These are phyloP conservation scores for Pseudopediastrum boryanum DNA, from an alignment of 139 green algal genomes.

Conservation along the genomic window DNA sequence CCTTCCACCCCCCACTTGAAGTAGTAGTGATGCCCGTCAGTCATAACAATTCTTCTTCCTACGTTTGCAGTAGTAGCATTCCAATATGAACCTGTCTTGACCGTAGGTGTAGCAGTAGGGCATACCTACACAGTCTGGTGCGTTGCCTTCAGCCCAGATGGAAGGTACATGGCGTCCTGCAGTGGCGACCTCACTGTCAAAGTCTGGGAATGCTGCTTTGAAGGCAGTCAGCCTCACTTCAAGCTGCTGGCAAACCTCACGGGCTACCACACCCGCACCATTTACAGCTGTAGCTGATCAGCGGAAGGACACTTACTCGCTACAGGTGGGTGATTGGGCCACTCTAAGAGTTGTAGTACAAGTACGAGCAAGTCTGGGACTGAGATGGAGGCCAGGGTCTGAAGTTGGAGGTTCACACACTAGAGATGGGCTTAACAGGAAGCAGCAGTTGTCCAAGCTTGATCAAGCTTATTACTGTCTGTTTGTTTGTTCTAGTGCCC, in stretches of 20 bases:
- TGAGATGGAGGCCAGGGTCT: neutral
- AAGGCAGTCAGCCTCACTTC: conserved; percentile 39
- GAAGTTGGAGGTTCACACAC: neutral
- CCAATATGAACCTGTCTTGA: neutral
- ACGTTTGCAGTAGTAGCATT: neutral
- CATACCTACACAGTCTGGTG: conserved; percentile 91
- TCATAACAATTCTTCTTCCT: neutral
- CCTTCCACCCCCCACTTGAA: too few species aligned
- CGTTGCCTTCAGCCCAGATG: conserved; percentile 69
- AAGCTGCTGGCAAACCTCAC: conserved; percentile 55
- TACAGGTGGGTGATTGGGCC: conserved; percentile 48
- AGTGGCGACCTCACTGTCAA: conserved; percentile 84
- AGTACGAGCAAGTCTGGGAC: neutral
- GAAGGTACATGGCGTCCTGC: conserved; percentile 78
- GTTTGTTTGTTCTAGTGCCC: neutral
- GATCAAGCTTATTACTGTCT: too few species aligned
- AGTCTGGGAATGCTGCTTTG: conserved; percentile 24
- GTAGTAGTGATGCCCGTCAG: neutral
- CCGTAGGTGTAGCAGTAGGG: conserved; percentile 38
- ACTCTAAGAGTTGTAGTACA: neutral
- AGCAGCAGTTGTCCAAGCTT: too few species aligned
- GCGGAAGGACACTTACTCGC: conserved; percentile 59
- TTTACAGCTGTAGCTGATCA: conserved; percentile 85
- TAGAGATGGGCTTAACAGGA: neutral
- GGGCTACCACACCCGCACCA: conserved; percentile 76